Evolutionary conservation across 352 stramenopile species (phyloP), one percentile per base, ranked within the genome.

Genomic region (Phytophthora pistaciae): DNA sequence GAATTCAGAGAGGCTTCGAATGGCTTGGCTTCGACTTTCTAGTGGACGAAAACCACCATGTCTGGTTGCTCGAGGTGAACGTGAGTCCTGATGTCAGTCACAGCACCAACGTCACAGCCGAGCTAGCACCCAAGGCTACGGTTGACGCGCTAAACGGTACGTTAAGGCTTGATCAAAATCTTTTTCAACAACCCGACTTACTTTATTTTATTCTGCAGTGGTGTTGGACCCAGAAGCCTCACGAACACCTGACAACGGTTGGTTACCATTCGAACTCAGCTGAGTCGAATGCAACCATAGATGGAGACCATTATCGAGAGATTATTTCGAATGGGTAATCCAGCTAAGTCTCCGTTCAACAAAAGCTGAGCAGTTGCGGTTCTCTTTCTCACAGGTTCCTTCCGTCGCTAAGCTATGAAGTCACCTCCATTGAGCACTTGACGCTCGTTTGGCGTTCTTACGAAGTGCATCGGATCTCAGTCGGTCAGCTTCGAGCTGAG

Each of bases 1-100:
- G 13, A 27, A n/a, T 53, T 25, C 60, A 95, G 84, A 56, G 70
- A 59, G 89, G 89, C 5, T 96, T 96, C 46, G 90, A 97, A 62
- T 97, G 90, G 90, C 85, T 97, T 27, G 90, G 90, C 0, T 87
- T 96, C 27, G 90, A 97, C 66, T 94, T 96, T 36, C 53, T 97
- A 38, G 59, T 97, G 10, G 90, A 94, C 29, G 76, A 85, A 27
- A 61, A 71, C 21, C 52, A 85, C 20, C 67, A 56, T 9, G 79
- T 88, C 21, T 96, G 87, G 88, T 77, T 97, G 6, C 73, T 97
- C 2, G 91, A 97, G 53, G 91, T 96, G 18, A 97, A 97, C 62
- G 88, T 97, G 7, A 96, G 87, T 68, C 91, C 91, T 0, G 91
- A 97, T 61, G 80, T 96, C 10, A 96, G 87, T 69, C 87, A 94